phyloP scores from a whole-genome alignment of 306 rosid species.

The Cucumis melo region DNA sequence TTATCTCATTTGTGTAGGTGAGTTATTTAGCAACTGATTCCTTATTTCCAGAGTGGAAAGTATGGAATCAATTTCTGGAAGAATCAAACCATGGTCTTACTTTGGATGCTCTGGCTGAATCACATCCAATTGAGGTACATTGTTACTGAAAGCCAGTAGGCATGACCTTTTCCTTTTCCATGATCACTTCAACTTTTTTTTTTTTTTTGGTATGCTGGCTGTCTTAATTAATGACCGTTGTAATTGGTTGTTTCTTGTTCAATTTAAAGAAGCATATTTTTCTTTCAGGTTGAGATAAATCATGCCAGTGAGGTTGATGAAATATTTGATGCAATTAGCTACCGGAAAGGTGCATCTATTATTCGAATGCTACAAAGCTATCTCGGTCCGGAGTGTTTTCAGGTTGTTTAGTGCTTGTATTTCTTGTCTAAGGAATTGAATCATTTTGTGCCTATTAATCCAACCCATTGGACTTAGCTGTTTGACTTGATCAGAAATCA shows the following conservation, averaged over 20 bases:
- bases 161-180: constrained; percentile 2
- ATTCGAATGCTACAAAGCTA: constrained; percentile 94
- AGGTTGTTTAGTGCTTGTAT: constrained; percentile 35
- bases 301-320: constrained; percentile 84
- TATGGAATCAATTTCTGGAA: constrained; percentile 92
- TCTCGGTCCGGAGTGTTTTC: constrained; percentile 83
- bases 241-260: not conserved
- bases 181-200: not conserved
- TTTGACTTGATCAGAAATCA: constrained; percentile 49
- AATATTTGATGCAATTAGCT: constrained; percentile 89
- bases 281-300: constrained; percentile 75
- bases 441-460: not conserved
- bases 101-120: constrained; percentile 82
- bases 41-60: constrained; percentile 85
- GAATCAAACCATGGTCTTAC: constrained; percentile 61
- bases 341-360: constrained; percentile 83
- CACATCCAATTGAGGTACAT: constrained; percentile 89
- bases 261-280: not conserved
- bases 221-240: not conserved
- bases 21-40: constrained; percentile 81
- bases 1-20: constrained; percentile 35
- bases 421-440: not conserved
- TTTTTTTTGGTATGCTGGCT: not conserved
- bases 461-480: not conserved
- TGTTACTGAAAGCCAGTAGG: not conserved